A percentile compares a stretch with the other conserved stretches of the same genome.
Evolutionary conservation across 1,284 basidiomycete genomes (phyloP).

Genomic region (Exobasidium rhododendri): DNA sequence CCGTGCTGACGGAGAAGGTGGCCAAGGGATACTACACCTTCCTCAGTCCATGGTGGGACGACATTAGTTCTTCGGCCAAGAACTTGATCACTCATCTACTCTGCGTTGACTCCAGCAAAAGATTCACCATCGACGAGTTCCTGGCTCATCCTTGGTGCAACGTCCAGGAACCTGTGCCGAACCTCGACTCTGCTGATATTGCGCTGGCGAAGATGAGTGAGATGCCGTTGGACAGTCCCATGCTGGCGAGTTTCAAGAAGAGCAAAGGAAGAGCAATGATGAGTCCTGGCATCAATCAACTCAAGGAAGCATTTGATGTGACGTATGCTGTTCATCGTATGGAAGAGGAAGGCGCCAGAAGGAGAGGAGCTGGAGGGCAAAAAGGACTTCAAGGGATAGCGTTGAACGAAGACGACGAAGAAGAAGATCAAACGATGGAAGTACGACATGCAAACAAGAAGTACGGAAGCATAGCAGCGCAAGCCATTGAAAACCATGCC

Average conservation of each 20-base stretch:
- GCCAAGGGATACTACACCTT: constrained; percentile 97
- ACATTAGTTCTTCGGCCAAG: constrained; percentile 84
- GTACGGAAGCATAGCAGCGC: constrained; percentile 53
- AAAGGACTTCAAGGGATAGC: constrained; percentile 71
- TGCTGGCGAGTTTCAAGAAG: constrained; percentile 73
- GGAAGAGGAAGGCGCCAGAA: constrained; percentile 88
- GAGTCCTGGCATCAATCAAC: constrained; percentile 74
- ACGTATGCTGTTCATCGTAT: constrained; percentile 98
- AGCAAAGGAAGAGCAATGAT: constrained; percentile 63
- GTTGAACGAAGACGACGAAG: constrained; percentile 71
- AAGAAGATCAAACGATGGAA: constrained; percentile 32
- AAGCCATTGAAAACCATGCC: constrained; percentile 43
- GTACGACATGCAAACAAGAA: constrained; percentile 21
- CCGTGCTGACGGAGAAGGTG: constrained; percentile 96
- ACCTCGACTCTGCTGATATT: constrained; percentile 50
- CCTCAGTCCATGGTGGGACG: constrained; percentile 99
- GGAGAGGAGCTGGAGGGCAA: constrained; percentile 59
- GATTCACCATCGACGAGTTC: constrained; percentile 98
- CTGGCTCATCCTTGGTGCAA: constrained; percentile 93
- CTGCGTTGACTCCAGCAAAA: constrained; percentile 89
- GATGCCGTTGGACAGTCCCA: constrained; percentile 81
- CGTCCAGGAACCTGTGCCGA: constrained; percentile 50
- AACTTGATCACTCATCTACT: constrained; percentile 92
- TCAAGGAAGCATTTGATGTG: constrained; percentile 98
- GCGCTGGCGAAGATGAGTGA: constrained; percentile 50